These are phyloP conservation scores for Centella asiatica DNA, from an alignment of 129 eudicot genomes.

Conservation along the genomic window DNA sequence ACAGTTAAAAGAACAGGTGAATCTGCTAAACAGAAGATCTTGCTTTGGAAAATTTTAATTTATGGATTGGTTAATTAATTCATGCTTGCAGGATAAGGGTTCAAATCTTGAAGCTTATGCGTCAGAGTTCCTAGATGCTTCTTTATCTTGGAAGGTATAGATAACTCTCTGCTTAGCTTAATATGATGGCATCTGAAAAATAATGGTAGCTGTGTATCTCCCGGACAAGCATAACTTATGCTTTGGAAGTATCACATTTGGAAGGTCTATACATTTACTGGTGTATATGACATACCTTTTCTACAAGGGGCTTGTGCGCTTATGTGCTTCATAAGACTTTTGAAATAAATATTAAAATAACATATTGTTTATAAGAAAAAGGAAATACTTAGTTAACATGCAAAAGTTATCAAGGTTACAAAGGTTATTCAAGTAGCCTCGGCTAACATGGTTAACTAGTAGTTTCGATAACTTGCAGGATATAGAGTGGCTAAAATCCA, in stretches of 20 bases:
- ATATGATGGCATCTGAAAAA: neutral
- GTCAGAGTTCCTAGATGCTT: slow-evolving; percentile 44
- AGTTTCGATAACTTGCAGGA: slow-evolving; percentile 42
- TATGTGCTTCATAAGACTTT: too few species aligned
- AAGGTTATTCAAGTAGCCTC: neutral
- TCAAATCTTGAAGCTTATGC: slow-evolving; percentile 68
- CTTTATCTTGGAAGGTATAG: slow-evolving; percentile 74
- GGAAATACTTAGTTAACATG: neutral
- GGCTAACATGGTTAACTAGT: neutral
- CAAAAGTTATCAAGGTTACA: neutral
- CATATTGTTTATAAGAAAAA: too few species aligned
- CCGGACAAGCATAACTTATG: neutral
- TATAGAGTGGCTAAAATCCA: slow-evolving; percentile 66
- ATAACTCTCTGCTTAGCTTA: neutral
- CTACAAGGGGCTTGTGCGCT: too few species aligned
- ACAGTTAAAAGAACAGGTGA: neutral
- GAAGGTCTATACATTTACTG: neutral
- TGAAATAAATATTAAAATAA: too few species aligned
- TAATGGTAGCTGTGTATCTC: neutral
- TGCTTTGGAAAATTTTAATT: neutral
- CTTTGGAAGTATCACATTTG: neutral
- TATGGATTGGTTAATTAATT: neutral
- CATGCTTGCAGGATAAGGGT: slow-evolving; percentile 51
- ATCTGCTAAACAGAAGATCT: neutral
- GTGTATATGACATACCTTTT: neutral